Conservation (phyloP, 106 monocot species). For the Amphibolis antarctica region DNA sequence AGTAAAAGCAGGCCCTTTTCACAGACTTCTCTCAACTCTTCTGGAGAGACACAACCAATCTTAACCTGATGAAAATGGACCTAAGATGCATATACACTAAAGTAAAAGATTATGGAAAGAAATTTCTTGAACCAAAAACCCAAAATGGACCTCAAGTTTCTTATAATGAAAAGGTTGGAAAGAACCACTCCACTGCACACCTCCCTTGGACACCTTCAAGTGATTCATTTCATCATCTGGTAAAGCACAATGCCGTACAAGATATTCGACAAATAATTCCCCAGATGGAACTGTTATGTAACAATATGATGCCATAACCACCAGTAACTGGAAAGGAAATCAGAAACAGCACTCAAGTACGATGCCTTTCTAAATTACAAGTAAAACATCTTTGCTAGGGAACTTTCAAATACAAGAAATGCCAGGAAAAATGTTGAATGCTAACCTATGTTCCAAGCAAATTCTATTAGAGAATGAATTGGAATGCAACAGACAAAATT, state of each 20-base stretch:
- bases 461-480: too few species aligned
- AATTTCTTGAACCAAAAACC: background rate
- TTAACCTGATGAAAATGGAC: conserved; percentile 31
- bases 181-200: conserved; percentile 20
- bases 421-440: too few species aligned
- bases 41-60: conserved; percentile 34
- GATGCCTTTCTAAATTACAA: background rate
- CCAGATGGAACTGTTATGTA: conserved; percentile 59
- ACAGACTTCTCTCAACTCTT: conserved; percentile 64
- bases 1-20: conserved; percentile 86
- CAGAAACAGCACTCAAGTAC: conserved; percentile 10
- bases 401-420: too few species aligned
- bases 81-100: background rate
- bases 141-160: conserved; percentile 40
- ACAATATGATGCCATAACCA: conserved; percentile 98
- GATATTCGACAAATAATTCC: conserved; percentile 72
- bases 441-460: too few species aligned
- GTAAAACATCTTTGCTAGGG: too few species aligned
- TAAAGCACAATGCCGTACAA: conserved; percentile 73
- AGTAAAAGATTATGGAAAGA: background rate
- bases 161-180: conserved; percentile 56
- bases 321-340: conserved; percentile 48
- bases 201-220: conserved; percentile 37
- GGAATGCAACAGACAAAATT: too few species aligned
- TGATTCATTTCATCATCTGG: conserved; percentile 47